phyloP scores from a whole-genome alignment of 805 yeast genomes.

The Yamadazyma insecticola region DNA sequence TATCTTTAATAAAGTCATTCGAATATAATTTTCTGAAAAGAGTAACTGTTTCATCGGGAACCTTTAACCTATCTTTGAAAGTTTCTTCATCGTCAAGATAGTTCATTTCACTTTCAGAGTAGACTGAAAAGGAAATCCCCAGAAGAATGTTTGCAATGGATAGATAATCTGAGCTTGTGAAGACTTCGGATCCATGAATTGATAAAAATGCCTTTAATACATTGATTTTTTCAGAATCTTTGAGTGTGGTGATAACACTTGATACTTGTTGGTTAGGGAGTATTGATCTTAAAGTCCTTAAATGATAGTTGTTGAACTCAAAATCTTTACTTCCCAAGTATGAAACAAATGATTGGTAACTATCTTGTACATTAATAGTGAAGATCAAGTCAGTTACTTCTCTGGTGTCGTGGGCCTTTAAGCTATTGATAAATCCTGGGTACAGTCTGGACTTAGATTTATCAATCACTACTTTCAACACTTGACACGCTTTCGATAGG shows the following conservation, averaged over 20 bases:
- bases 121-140: constrained; percentile 14
- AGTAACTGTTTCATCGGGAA: constrained; percentile 1
- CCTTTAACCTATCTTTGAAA: constrained; percentile 11
- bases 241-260: too few species aligned
- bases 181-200: constrained; percentile 10
- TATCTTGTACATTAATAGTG: constrained; percentile 7
- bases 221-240: constrained; percentile 5
- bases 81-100: constrained; percentile 19
- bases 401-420: too few species aligned
- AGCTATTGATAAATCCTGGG: too few species aligned
- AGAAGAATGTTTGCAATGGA: constrained; percentile 17
- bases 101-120: constrained; percentile 9
- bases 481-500: too few species aligned
- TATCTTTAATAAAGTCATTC: constrained; percentile 16
- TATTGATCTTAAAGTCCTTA: too few species aligned
- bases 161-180: constrained; percentile 17
- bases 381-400: too few species aligned
- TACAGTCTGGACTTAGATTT: too few species aligned
- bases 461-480: too few species aligned
- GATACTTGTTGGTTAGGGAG: too few species aligned
- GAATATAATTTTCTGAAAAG: constrained; percentile 16
- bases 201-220: too few species aligned
- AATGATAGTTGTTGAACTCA: too few species aligned
- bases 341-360: constrained; percentile 2
- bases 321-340: too few species aligned